Evolutionary conservation across 1,139 yeast genomes (phyloP).

Genomic region (Pichia sorboxylosa): DNA sequence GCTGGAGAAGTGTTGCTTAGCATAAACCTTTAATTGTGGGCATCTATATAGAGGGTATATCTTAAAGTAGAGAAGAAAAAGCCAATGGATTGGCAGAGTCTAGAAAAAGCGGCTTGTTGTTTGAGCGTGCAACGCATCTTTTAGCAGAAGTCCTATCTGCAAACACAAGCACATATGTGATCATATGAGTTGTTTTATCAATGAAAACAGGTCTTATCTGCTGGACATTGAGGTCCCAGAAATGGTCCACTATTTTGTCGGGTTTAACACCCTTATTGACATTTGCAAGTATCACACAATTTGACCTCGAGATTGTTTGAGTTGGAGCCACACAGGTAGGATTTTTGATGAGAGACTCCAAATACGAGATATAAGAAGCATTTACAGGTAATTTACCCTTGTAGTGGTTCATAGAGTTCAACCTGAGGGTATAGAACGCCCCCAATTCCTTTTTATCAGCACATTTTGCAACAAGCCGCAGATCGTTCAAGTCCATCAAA

Average conservation of each 20-base stretch:
- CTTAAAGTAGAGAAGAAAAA: conserved; percentile 21
- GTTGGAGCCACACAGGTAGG: too few relatives aligned
- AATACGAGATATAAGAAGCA: too few relatives aligned
- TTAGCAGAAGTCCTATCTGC: conserved; percentile 36
- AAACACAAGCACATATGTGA: conserved; percentile 38
- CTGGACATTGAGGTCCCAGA: conserved; percentile 34
- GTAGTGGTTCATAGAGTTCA: too few relatives aligned
- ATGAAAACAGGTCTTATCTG: conserved; percentile 21
- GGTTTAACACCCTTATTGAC: conserved; percentile 24
- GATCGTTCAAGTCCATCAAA: neutral
- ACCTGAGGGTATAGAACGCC: too few relatives aligned
- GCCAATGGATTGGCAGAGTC: conserved; percentile 25
- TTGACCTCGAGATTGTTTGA: neutral
- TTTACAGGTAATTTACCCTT: too few relatives aligned
- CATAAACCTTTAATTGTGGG: too few relatives aligned
- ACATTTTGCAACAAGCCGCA: neutral
- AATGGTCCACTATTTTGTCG: conserved; percentile 22
- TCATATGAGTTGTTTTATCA: conserved; percentile 23
- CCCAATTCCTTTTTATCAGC: too few relatives aligned
- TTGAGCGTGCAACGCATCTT: conserved; percentile 42
- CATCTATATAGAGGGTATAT: too few relatives aligned
- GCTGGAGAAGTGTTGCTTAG: conserved; percentile 72
- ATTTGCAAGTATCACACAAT: conserved; percentile 18
- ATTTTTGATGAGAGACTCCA: too few relatives aligned
- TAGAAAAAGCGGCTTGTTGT: conserved; percentile 35